Conservation (phyloP, 768 basidiomycete species). For the Hebeloma cylindrosporum region DNA sequence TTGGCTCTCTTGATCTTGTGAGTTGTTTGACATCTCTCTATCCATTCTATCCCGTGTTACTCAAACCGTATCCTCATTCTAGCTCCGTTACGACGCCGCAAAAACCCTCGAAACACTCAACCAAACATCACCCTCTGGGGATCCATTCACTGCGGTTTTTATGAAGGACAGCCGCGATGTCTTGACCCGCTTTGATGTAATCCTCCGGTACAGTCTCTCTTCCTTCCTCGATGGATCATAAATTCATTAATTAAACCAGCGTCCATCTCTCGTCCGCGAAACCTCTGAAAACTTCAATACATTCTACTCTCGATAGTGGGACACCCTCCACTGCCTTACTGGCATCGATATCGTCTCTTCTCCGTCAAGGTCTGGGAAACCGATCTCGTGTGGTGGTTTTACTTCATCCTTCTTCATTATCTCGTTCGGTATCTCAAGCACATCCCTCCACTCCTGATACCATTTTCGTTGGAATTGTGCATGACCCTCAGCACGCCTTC, state of each 20-base stretch:
- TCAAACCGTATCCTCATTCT: neutral
- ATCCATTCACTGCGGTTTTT: constrained; percentile 73
- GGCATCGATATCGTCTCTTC: constrained; percentile 45
- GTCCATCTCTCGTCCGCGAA: constrained; percentile 55
- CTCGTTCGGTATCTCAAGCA: constrained; percentile 51
- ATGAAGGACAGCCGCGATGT: constrained; percentile 68
- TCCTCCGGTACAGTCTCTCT: constrained; percentile 53
- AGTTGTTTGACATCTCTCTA: constrained; percentile 15
- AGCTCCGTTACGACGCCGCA: constrained; percentile 78
- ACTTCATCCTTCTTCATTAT: constrained; percentile 48
- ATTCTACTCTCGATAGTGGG: constrained; percentile 56
- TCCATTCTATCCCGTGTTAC: neutral
- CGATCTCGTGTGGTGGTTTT: constrained; percentile 67
- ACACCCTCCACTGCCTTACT: constrained; percentile 58
- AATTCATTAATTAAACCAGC: constrained; percentile 32
- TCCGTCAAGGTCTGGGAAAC: constrained; percentile 70
- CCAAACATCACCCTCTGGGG: constrained; percentile 41
- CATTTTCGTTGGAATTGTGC: constrained; percentile 73
- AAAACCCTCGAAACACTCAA: constrained; percentile 70
- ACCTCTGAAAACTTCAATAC: constrained; percentile 42
- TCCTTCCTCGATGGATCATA: constrained; percentile 1
- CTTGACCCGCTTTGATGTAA: constrained; percentile 68
- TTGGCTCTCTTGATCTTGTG: constrained; percentile 78
- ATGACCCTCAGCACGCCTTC: constrained; percentile 70
- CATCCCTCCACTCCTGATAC: constrained; percentile 49